A percentile compares a stretch with the other conserved stretches of the same genome.
Evolutionary conservation across 2,329 filamentous ascomycete genomes (phyloP).

Genomic region (Ceratocystis colombiana): DNA sequence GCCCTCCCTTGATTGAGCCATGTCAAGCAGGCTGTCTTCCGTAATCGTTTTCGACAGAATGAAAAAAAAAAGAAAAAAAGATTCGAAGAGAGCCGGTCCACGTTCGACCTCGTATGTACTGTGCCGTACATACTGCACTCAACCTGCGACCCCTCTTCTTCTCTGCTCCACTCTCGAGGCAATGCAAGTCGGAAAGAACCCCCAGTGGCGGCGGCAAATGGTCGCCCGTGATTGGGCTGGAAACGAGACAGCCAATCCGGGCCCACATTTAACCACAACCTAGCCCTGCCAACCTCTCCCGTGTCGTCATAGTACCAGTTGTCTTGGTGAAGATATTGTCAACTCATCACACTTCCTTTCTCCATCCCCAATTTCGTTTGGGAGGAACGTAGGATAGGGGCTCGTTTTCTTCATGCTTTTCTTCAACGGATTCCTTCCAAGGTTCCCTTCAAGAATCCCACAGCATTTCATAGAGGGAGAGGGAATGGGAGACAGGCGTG

Average conservation of each 20-base stretch:
- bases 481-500: no score
- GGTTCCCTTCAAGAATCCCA: no score
- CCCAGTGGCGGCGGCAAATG: not conserved
- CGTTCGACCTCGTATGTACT: not conserved
- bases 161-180: not conserved
- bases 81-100: not conserved
- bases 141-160: not conserved
- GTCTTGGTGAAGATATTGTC: no score
- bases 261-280: not conserved
- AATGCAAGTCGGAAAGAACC: not conserved
- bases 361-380: no score
- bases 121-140: not conserved
- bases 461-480: no score
- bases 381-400: no score
- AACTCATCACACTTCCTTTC: no score
- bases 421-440: no score
- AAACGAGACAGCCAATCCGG: not conserved
- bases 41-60: not conserved
- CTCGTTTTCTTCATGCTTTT: no score
- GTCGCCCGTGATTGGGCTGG: not conserved
- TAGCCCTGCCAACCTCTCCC: not conserved
- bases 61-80: not conserved
- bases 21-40: no score
- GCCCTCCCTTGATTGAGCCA: no score
- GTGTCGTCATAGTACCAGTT: no score